Conservation (phyloP, 2,329 filamentous ascomycete species). For the Escovopsis sp. region DNA sequence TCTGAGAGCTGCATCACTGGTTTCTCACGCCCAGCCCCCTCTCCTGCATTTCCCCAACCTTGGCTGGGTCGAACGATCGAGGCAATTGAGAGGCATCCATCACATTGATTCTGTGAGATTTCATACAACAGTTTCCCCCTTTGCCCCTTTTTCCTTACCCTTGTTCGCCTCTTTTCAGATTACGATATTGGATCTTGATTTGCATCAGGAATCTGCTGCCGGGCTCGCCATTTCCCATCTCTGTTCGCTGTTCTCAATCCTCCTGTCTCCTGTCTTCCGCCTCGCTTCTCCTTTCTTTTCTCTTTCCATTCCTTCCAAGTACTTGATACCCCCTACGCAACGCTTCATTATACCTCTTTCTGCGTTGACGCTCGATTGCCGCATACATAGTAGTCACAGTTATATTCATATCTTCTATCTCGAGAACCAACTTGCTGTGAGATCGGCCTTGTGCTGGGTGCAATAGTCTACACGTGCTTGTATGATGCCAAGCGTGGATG, state of each 20-base stretch:
- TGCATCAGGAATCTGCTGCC: too few species aligned
- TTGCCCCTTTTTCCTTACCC: constrained; percentile 1
- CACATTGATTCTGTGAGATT: too few species aligned
- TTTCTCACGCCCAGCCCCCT: background rate
- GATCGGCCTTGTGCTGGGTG: too few species aligned
- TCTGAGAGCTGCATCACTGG: background rate
- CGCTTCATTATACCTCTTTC: too few species aligned
- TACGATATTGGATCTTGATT: background rate
- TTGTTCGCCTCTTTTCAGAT: constrained; percentile 2
- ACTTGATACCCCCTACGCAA: background rate
- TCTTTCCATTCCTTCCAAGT: constrained; percentile 3
- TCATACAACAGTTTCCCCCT: background rate
- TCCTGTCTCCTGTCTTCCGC: background rate
- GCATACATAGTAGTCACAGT: too few species aligned
- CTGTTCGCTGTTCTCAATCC: too few species aligned
- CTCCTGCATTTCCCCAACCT: background rate
- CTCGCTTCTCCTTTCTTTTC: constrained; percentile 3
- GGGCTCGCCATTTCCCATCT: background rate
- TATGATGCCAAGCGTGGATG: too few species aligned
- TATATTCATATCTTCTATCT: too few species aligned
- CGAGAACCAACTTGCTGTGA: too few species aligned
- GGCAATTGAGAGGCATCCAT: background rate
- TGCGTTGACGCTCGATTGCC: constrained; percentile 1
- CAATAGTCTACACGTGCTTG: too few species aligned
- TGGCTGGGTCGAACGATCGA: background rate